Evolutionary conservation across 1,284 basidiomycete species (phyloP), one percentile per base, ranked within the genome.

Genomic region (Porogramme epimiltina): DNA sequence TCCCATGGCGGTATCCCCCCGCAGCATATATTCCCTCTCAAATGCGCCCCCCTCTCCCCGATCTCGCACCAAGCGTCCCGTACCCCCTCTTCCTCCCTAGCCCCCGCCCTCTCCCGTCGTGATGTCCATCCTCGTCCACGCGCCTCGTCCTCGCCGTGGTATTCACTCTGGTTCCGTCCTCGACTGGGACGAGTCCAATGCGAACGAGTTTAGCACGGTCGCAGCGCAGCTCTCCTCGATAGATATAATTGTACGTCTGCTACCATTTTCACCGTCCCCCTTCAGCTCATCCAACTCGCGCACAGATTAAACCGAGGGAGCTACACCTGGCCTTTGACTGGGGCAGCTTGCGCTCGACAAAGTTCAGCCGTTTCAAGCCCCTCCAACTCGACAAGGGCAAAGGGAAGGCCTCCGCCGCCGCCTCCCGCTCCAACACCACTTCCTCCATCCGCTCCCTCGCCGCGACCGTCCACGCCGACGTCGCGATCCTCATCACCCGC

Each of bases 241-340:
- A 8, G 57, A 59, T 10, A 41, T 50, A 25, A 37, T 52, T 23
- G 57, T 59, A 41, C 19, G 57, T 49, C 43, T 24, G 13, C 8
- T 20, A 11, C 22, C 25, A 2, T 18, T 15, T 11, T 31, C 19
- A 6, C 31, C 1, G 2, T 31, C 10, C n/a, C 36, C 42, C 15
- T 11, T 8, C 37, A 3, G 5, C 41, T 40, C 2, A 42, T 41
- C 8, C 38, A 3, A 11, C 16, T 43, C 16, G 45, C 18, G 19
- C 42, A 3, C 34, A 59, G 57, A 40, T 59, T 20, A 59, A 56
- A 41, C 54, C 54, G 39, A 54, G 47, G 19, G 54, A 59, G 37
- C 50, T 59, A 15, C 58, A 59, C 28, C 54, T 59, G 45, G 58
- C 58, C 15, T 59, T 59, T 49, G 50, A 59, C 26, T 51, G 55